These are phyloP conservation scores for Zizania palustris DNA, from an alignment of 202 grass and related monocot species.

Conservation along the genomic window DNA sequence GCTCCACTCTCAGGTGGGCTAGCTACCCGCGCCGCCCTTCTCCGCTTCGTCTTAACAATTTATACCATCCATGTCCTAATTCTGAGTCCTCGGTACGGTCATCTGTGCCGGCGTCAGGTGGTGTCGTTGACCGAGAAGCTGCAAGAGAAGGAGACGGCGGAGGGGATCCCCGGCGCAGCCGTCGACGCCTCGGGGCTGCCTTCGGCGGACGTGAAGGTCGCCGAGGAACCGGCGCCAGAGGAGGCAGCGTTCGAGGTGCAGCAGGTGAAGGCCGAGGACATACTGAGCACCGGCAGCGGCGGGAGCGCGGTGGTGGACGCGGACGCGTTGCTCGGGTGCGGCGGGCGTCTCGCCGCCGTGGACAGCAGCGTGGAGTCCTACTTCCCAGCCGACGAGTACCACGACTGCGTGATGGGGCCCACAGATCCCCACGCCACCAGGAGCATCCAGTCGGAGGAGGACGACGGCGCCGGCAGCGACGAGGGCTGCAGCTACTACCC, in stretches of 20 bases:
- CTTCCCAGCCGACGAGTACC: slow-evolving; percentile 68
- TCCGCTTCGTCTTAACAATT: background rate
- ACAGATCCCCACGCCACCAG: slow-evolving; percentile 27
- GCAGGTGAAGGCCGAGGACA: slow-evolving; percentile 79
- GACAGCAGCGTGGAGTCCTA: slow-evolving; percentile 86
- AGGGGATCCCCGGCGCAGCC: slow-evolving; percentile 25
- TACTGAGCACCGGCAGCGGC: slow-evolving; percentile 79
- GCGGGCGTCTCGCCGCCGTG: slow-evolving; percentile 34
- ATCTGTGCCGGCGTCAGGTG: slow-evolving; percentile 55
- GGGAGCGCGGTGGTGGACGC: slow-evolving; percentile 75
- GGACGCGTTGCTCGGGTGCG: slow-evolving; percentile 47
- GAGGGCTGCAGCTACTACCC: slow-evolving; percentile 94
- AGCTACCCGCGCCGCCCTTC: background rate
- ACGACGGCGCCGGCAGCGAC: slow-evolving; percentile 86
- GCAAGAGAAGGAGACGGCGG: slow-evolving; percentile 61
- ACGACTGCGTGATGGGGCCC: slow-evolving; percentile 50
- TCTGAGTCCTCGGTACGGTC: background rate
- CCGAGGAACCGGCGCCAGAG: background rate
- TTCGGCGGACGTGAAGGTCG: slow-evolving; percentile 37
- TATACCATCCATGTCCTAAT: background rate
- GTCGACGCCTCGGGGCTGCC: slow-evolving; percentile 9
- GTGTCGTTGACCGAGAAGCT: slow-evolving; percentile 73
- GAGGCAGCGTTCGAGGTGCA: slow-evolving; percentile 37
- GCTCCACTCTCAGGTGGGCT: slow-evolving; percentile 68
- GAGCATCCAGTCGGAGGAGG: slow-evolving; percentile 80